Conservation (phyloP, 352 stramenopile species). For the Phytopythium montanum region DNA sequence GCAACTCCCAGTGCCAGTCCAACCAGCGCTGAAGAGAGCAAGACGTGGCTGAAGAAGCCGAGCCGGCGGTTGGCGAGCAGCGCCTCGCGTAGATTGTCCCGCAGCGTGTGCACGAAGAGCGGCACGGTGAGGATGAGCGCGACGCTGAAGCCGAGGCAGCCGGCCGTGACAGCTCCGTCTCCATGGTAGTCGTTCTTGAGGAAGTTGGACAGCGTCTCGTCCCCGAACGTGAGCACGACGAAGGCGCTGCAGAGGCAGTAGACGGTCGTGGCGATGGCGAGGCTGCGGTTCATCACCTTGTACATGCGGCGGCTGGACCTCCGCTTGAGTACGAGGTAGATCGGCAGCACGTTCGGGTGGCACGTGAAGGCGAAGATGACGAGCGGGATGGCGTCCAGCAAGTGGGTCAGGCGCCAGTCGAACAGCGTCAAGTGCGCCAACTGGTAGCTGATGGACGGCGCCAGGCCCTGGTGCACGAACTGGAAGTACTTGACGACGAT, state of each 20-base stretch:
- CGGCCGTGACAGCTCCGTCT: slow-evolving; percentile 61
- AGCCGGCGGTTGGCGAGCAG: slow-evolving; percentile 47
- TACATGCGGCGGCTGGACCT: slow-evolving; percentile 81
- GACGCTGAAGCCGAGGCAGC: slow-evolving; percentile 76
- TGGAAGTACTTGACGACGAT: slow-evolving; percentile 90
- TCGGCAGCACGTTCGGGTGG: slow-evolving; percentile 86
- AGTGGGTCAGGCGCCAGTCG: slow-evolving; percentile 51
- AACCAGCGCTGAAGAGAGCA: slow-evolving; percentile 59
- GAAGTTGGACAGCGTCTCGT: slow-evolving; percentile 78
- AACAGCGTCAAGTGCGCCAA: slow-evolving; percentile 72
- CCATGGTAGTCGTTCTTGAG: slow-evolving; percentile 85
- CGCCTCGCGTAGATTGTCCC: slow-evolving; percentile 78
- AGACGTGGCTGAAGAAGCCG: slow-evolving; percentile 37
- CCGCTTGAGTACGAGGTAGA: slow-evolving; percentile 87
- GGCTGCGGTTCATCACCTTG: slow-evolving; percentile 87
- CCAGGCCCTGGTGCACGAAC: slow-evolving; percentile 69
- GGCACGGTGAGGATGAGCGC: slow-evolving; percentile 81
- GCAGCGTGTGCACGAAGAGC: slow-evolving; percentile 83
- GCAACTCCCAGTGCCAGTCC: slow-evolving; percentile 46
- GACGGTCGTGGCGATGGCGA: slow-evolving; percentile 66
- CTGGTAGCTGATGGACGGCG: slow-evolving; percentile 66
- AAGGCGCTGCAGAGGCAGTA: slow-evolving; percentile 81
- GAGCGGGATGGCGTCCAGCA: slow-evolving; percentile 73
- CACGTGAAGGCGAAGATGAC: slow-evolving; percentile 89
- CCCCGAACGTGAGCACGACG: slow-evolving; percentile 85